Conservation (phyloP, 2,329 filamentous ascomycete genomes). For the Blastomyces gilchristii region DNA sequence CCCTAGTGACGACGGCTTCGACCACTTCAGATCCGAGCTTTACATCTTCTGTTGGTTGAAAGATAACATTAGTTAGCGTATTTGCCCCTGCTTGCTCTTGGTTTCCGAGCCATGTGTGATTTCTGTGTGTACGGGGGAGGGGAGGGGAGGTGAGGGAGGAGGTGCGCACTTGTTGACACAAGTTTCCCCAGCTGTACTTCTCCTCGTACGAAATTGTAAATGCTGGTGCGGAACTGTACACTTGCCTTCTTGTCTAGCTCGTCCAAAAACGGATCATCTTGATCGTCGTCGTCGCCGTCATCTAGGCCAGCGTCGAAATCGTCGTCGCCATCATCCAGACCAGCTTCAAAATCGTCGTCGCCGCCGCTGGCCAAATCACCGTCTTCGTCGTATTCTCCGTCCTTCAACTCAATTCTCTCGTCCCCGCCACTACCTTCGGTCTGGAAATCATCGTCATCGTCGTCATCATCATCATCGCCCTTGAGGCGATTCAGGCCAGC, state of each 20-base stretch:
- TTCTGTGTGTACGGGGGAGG: not conserved
- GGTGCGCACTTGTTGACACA: slow-evolving; percentile 6
- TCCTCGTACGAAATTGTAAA: slow-evolving; percentile 6
- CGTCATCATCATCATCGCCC: not conserved
- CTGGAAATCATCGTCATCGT: too few species aligned
- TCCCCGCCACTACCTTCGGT: not conserved
- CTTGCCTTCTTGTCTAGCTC: not conserved
- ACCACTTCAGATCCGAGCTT: slow-evolving; percentile 5
- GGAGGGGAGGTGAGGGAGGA: not conserved
- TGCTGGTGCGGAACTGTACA: slow-evolving; percentile 11
- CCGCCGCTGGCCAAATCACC: not conserved
- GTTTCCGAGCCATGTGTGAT: not conserved
- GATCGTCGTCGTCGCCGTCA: not conserved
- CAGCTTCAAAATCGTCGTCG: not conserved
- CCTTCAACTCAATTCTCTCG: not conserved
- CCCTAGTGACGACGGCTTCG: slow-evolving; percentile 11
- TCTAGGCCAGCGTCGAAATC: not conserved
- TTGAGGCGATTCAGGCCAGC: too few species aligned
- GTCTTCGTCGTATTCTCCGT: too few species aligned
- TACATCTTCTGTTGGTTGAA: not conserved
- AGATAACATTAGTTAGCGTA: not conserved
- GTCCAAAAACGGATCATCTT: not conserved
- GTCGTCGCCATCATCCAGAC: not conserved
- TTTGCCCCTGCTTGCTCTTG: not conserved
- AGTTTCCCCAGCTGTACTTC: slow-evolving; percentile 11